Conservation (phyloP, 2,329 filamentous ascomycete genomes). For the Talaromyces albobiverticillius region DNA sequence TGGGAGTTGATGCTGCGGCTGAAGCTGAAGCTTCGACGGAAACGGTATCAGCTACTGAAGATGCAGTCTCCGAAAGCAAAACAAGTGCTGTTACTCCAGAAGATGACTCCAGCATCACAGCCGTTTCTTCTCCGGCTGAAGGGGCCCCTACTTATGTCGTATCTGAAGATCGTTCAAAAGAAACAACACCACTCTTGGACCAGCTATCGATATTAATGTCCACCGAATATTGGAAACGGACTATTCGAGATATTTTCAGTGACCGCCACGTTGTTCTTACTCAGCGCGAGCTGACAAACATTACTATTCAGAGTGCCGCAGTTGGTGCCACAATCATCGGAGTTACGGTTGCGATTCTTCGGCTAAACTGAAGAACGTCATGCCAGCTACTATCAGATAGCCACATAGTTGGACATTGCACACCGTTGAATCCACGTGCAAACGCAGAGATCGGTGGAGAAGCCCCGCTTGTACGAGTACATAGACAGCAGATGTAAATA, state of each 20-base stretch:
- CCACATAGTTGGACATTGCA: not conserved
- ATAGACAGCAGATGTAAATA: not conserved
- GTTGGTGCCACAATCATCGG: slow-evolving; percentile 63
- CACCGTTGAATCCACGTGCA: not conserved
- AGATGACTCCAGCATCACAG: not conserved
- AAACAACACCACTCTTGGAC: not conserved
- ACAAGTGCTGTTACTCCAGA: not conserved
- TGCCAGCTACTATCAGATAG: not conserved
- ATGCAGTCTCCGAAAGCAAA: not conserved
- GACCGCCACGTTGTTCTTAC: slow-evolving; percentile 61
- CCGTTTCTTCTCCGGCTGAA: slow-evolving; percentile 4
- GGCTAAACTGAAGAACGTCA: slow-evolving; percentile 39
- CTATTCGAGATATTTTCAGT: slow-evolving; percentile 61
- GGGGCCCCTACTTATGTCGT: not conserved
- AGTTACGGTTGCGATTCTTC: slow-evolving; percentile 49
- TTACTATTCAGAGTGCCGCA: slow-evolving; percentile 65
- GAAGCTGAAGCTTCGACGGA: slow-evolving; percentile 4
- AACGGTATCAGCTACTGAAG: slow-evolving; percentile 8
- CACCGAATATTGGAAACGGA: slow-evolving; percentile 48
- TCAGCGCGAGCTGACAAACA: slow-evolving; percentile 68
- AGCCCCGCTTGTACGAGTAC: no score
- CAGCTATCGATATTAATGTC: slow-evolving; percentile 22
- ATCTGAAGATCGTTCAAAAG: not conserved
- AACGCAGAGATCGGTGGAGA: not conserved
- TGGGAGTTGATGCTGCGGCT: not conserved